Conservation (phyloP, 1,284 basidiomycete genomes). For the Testicularia cyperi region DNA sequence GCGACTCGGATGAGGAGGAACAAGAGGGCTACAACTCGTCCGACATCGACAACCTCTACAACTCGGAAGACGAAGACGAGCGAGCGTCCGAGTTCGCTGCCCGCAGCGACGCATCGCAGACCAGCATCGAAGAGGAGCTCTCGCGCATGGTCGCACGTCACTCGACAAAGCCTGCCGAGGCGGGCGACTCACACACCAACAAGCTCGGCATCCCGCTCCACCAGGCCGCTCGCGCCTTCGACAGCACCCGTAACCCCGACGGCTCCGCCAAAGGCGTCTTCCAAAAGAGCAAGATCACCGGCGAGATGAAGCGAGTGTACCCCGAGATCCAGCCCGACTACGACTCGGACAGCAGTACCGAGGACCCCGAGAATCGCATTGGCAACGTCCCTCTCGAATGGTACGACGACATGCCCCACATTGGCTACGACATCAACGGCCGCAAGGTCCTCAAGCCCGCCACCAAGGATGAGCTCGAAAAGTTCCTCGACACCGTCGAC, state of each 20-base stretch:
- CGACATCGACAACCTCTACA: constrained; percentile 18
- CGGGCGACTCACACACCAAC: constrained; percentile 45
- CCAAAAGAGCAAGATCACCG: constrained; percentile 77
- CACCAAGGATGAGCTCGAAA: constrained; percentile 93
- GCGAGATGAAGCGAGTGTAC: constrained; percentile 80
- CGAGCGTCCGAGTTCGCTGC: constrained; percentile 33
- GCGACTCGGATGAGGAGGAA: constrained; percentile 15
- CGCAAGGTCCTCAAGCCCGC: constrained; percentile 92
- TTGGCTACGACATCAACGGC: constrained; percentile 94
- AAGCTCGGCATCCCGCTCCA: constrained; percentile 54
- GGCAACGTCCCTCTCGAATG: constrained; percentile 96
- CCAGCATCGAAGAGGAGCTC: constrained; percentile 45
- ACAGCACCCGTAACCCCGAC: constrained; percentile 63
- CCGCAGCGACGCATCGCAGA: constrained; percentile 31
- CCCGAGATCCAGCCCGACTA: constrained; percentile 94
- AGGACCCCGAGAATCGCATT: constrained; percentile 90
- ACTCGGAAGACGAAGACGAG: constrained; percentile 47
- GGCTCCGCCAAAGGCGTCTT: constrained; percentile 57
- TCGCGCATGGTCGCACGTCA: constrained; percentile 54
- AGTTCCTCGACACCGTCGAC: constrained; percentile 90
- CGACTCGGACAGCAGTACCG: constrained; percentile 93
- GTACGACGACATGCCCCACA: constrained; percentile 99
- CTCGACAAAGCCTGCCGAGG: constrained; percentile 61
- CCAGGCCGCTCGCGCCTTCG: constrained; percentile 65
- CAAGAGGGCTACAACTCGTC: constrained; percentile 17